Conservation (phyloP, 2,329 filamentous ascomycete genomes). For the Rugonectria rugulosa region DNA sequence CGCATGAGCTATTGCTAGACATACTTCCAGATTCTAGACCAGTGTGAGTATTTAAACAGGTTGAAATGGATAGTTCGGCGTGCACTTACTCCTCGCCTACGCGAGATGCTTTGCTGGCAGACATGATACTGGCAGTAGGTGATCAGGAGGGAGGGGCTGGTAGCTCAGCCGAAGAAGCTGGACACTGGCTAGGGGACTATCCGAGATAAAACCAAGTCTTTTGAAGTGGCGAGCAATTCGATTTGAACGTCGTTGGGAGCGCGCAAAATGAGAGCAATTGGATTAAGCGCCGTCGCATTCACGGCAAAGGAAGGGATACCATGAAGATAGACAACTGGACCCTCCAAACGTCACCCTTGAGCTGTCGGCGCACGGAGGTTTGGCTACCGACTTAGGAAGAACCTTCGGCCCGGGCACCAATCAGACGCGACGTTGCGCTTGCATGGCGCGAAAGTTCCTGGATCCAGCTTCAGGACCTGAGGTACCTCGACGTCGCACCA, state of each 20-base stretch:
- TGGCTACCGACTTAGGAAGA: slow-evolving; percentile 42
- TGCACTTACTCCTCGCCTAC: slow-evolving; percentile 67
- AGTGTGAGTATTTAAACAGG: slow-evolving; percentile 37
- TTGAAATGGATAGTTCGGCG: slow-evolving; percentile 5
- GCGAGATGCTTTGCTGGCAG: slow-evolving; percentile 67
- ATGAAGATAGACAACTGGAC: slow-evolving; percentile 10
- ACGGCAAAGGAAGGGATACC: slow-evolving; percentile 25
- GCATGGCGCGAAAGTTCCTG: slow-evolving; percentile 29
- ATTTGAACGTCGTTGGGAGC: too few relatives aligned
- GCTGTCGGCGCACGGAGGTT: slow-evolving; percentile 35
- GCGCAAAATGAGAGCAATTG: too few relatives aligned
- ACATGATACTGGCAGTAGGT: slow-evolving; percentile 51
- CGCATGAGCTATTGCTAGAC: slow-evolving; percentile 43
- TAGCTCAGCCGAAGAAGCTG: too few relatives aligned
- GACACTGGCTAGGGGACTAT: too few relatives aligned
- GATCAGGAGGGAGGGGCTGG: slow-evolving; percentile 3
- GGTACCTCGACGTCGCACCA: slow-evolving; percentile 10
- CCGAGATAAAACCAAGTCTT: too few relatives aligned
- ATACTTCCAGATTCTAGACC: slow-evolving; percentile 88
- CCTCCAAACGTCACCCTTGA: slow-evolving; percentile 31
- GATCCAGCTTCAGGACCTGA: slow-evolving; percentile 13
- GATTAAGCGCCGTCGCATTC: background rate
- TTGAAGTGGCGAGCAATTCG: too few relatives aligned
- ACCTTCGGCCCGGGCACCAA: slow-evolving; percentile 46
- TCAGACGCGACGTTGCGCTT: slow-evolving; percentile 30